Percentiles rank a stretch among this genome's conserved stretches.
These are phyloP conservation scores for Bonnemaisonia californica DNA, from an alignment of 31 red algal genomes.

Conservation along the genomic window DNA sequence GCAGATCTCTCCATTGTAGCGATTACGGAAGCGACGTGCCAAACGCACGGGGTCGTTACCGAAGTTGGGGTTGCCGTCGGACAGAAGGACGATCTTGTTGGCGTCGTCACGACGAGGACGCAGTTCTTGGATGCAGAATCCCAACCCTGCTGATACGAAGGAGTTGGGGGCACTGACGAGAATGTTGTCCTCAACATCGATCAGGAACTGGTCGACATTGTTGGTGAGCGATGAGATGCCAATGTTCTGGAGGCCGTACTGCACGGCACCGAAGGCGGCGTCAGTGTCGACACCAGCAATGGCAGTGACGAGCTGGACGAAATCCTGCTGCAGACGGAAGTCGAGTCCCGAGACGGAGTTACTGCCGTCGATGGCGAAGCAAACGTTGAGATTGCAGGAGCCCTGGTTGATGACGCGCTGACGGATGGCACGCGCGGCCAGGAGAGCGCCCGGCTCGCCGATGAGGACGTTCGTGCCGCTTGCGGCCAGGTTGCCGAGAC, in stretches of 20 bases:
- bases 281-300: background rate
- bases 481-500: too few species aligned
- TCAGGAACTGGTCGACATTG: background rate
- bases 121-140: background rate
- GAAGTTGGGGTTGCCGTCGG: too few species aligned
- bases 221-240: background rate
- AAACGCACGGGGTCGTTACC: too few species aligned
- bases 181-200: background rate
- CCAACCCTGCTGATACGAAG: background rate
- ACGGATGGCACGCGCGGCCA: too few species aligned
- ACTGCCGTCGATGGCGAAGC: slow-evolving; percentile 7
- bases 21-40: too few species aligned
- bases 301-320: background rate
- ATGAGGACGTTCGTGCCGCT: too few species aligned
- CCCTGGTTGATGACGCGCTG: too few species aligned
- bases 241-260: background rate
- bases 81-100: slow-evolving; percentile 1
- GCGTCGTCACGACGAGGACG: background rate
- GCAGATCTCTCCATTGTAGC: too few species aligned
- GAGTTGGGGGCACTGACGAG: background rate
- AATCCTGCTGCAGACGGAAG: slow-evolving; percentile 2
- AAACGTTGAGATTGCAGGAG: slow-evolving; percentile 6
- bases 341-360: background rate
- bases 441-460: too few species aligned
- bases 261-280: background rate